Evolutionary conservation across 495 filamentous ascomycete genomes (phyloP).

Genomic region (Neurospora sp.): DNA sequence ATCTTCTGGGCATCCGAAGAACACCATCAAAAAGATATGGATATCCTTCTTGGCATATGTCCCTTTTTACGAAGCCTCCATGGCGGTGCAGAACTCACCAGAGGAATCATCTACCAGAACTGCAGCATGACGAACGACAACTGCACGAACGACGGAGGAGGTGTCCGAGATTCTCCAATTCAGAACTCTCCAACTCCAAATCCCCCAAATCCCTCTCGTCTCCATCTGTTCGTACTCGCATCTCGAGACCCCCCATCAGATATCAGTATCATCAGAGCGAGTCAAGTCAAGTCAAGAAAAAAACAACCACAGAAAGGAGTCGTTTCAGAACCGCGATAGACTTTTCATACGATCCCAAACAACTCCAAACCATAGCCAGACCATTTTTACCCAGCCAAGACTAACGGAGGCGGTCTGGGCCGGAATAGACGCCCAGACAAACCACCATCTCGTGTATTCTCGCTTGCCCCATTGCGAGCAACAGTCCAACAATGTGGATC

Average conservation of each 20-base stretch:
- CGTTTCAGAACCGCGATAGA: neutral
- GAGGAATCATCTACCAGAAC: neutral
- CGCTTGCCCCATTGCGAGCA: neutral
- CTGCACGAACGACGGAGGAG: neutral
- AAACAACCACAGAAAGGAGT: neutral
- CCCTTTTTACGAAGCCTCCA: neutral
- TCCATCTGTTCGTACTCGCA: neutral
- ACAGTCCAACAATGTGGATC: neutral
- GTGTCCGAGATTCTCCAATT: neutral
- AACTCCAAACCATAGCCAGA: neutral
- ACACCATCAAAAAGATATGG: neutral
- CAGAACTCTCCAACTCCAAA: neutral
- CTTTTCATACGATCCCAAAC: neutral
- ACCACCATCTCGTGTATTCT: neutral
- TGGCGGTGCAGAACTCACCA: neutral
- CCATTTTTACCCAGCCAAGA: neutral
- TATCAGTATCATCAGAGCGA: neutral
- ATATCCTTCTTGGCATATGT: neutral
- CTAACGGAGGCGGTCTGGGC: neutral
- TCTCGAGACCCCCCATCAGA: neutral
- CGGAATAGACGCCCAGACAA: neutral
- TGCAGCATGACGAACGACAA: neutral
- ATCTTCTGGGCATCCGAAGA: neutral
- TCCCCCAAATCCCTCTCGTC: neutral
- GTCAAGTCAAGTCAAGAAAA: neutral